Evolutionary conservation across 768 basidiomycete genomes (phyloP), one percentile per base, ranked within the genome.

Genomic region (Termitomyces bulborhizus): DNA sequence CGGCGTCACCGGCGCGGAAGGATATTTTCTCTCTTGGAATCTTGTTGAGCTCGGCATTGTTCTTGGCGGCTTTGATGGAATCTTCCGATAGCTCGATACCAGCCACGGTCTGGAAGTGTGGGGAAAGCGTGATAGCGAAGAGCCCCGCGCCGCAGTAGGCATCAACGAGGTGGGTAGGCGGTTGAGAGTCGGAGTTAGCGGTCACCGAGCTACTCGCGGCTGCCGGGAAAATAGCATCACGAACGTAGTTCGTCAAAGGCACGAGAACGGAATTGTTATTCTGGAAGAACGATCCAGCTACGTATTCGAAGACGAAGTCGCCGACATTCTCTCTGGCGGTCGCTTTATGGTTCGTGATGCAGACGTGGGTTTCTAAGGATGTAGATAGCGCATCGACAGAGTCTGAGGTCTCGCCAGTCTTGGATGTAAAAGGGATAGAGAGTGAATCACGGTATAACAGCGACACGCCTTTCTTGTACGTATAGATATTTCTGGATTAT

Each of bases 221-320:
- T 0, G 65, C 53, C 18, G 70, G 71, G 63, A 85, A 83, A 63
- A 94, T 84, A 51, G 88, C 83, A 29, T 86, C 80, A 43, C 79
- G 78, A 53, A 96, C 93, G 71, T 95, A 92, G 57, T 81, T 66
- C n/a, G 90, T 89, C 49, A 99, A 79, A 0, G 91, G 85, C 6
- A 84, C 77, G 29, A 98, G 81, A 39, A 96, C 89, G 6, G 90
- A 84, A 66, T 96, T 95, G 80, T 99, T 99, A 76, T 98, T 98
- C 66, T 99, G 96, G 81, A 98, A 98, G 77, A 98, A 99, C 4
- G 91, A 88, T 46, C 88, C 85, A 6, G 86, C 90, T 21, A 77
- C 81, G 70, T 91, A 95, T 66, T 94, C 86, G 71, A 98, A 97
- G 44, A 87, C 69, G 66, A 76, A 83, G 58, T 81, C 71, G 8